These are phyloP conservation scores for Aspergillus quadrilineatus DNA, from an alignment of 2,329 filamentous ascomycete genomes.

Conservation along the genomic window DNA sequence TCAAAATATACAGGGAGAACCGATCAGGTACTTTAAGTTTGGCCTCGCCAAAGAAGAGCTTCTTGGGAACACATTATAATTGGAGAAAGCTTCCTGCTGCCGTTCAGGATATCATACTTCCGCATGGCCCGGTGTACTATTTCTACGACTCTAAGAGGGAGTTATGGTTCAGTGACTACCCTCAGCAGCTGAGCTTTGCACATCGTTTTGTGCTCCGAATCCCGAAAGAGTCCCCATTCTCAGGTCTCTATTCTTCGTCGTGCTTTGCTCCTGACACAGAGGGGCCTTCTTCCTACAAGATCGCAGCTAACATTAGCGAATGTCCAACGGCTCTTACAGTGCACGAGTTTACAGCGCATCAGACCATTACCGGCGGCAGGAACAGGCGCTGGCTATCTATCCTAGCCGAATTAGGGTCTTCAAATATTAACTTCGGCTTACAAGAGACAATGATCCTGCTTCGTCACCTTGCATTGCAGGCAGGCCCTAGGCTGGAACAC, in stretches of 20 bases:
- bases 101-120: slow-evolving; percentile 46
- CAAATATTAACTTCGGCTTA: slow-evolving; percentile 61
- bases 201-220: slow-evolving; percentile 47
- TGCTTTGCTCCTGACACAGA: slow-evolving; percentile 31
- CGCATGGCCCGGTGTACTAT: slow-evolving; percentile 47
- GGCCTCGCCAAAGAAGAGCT: slow-evolving; percentile 50
- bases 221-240: slow-evolving; percentile 40
- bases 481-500: slow-evolving; percentile 48
- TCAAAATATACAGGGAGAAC: slow-evolving; percentile 26
- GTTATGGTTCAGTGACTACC: slow-evolving; percentile 41
- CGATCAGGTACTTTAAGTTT: slow-evolving; percentile 26
- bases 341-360: slow-evolving; percentile 52
- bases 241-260: slow-evolving; percentile 24
- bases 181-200: slow-evolving; percentile 41
- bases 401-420: slow-evolving; percentile 51
- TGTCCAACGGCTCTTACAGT: slow-evolving; percentile 49
- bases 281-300: slow-evolving; percentile 52
- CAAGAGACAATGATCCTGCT: slow-evolving; percentile 53
- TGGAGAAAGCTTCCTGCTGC: slow-evolving; percentile 42
- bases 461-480: slow-evolving; percentile 54
- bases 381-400: slow-evolving; percentile 50
- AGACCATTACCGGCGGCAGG: slow-evolving; percentile 46
- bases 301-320: slow-evolving; percentile 46
- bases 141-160: slow-evolving; percentile 48
- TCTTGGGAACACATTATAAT: slow-evolving; percentile 51